Base-by-base conservation (phyloP, 2,329 filamentous ascomycete species). In the Shiraia sp. region DNA sequence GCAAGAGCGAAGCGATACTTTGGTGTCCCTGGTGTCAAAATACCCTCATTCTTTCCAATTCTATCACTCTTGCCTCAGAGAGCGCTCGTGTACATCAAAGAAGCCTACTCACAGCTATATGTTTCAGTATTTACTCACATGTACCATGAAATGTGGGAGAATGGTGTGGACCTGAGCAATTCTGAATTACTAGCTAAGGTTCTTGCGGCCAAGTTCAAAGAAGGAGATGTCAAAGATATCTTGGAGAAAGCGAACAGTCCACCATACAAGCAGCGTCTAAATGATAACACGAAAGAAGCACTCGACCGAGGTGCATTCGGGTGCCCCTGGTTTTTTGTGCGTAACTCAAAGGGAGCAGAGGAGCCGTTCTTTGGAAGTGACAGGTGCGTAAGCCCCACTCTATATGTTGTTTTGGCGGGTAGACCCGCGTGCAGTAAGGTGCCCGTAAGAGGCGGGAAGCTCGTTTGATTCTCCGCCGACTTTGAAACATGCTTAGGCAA, bases 341-440 rank as follows among this genome's bases (percentile, higher is more conserved):
- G 74, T 13, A 81, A 86, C 54, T 64, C 60, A 2, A 65, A 77
- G 47, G 85, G 84, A 0, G 66, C 75, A 41, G 75, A 75, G 34
- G 83, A 87, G 70, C 80, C 84, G 0, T 89, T 90, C 63, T 91
- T 91, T 68, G 87, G 87, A 2, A 90, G 86, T 68, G 87, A 91
- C 69, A 73, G 82, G 80, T 77, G 62, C 45, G 68, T 68, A 35
- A 28, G 5, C 27, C 14, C 27, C 32, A 13, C 12, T 16, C 15
- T 10, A 13, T 10, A 12, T 27, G 24, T 31, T 40, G 22, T 14
- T 32, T 42, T 19, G 26, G 37, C 28, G 22, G 36, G 17, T 22
- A 32, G 19, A 43, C 15, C 33, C 28, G 25, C 32, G 22, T 48
- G 27, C 16, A 38, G 47, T 34, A 44, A 46, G 30, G 43, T 36